These are phyloP conservation scores for Puccinia polysora DNA, from an alignment of 1,284 basidiomycete genomes.

Conservation along the genomic window DNA sequence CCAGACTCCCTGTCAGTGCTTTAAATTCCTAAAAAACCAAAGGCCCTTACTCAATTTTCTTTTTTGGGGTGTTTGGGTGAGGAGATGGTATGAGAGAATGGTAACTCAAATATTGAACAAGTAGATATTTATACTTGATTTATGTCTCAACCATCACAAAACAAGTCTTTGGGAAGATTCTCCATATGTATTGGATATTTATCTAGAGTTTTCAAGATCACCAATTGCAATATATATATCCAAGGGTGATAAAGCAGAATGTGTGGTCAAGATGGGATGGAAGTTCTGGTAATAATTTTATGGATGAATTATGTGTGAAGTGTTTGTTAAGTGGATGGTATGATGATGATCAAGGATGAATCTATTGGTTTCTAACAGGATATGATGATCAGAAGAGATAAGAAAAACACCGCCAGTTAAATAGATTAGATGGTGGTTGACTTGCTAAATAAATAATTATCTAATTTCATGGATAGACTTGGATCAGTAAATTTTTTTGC, in stretches of 20 bases:
- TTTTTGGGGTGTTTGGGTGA: neutral
- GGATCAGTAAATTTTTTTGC: too few relatives aligned
- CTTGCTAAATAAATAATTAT: too few relatives aligned
- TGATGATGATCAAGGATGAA: too few relatives aligned
- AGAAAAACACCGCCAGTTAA: too few relatives aligned
- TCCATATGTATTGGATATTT: constrained; percentile 63
- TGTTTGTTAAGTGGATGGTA: too few relatives aligned
- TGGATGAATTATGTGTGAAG: too few relatives aligned
- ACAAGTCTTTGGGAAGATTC: constrained; percentile 75
- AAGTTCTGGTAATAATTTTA: constrained; percentile 60
- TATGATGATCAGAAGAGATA: too few relatives aligned
- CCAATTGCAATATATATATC: constrained; percentile 63
- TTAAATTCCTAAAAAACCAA: too few relatives aligned
- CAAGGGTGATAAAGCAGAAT: neutral
- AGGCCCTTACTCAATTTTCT: too few relatives aligned
- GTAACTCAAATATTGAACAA: constrained; percentile 67
- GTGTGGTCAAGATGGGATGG: neutral
- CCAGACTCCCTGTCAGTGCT: neutral
- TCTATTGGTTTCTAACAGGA: too few relatives aligned
- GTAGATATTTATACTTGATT: constrained; percentile 72
- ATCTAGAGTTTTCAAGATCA: constrained; percentile 49
- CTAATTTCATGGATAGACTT: too few relatives aligned
- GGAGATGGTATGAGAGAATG: neutral
- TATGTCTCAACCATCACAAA: constrained; percentile 93
- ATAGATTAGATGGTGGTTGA: too few relatives aligned